Evolutionary conservation across 169 alveolate genomes (phyloP).

Genomic region (Cryptosporidium ubiquitum): DNA sequence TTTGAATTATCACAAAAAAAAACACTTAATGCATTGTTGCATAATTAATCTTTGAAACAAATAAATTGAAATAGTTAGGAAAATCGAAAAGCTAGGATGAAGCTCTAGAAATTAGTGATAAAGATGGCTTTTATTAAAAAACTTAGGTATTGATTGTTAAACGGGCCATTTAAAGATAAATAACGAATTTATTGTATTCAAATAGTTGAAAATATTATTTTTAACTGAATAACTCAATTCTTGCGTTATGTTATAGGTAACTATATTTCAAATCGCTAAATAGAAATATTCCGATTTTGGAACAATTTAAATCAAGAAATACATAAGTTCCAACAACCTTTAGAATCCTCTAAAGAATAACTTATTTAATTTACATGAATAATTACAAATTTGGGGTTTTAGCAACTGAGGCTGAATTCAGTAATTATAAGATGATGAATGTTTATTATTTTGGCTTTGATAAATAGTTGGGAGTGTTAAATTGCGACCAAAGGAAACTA

Average conservation of each 20-base stretch:
- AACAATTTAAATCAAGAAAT: slow-evolving; percentile 1
- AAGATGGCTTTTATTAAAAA: not conserved
- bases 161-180: slow-evolving; percentile 94
- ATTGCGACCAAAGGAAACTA: slow-evolving; percentile 2
- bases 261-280: slow-evolving; percentile 89
- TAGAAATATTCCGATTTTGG: slow-evolving; percentile 82
- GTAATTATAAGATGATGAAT: not conserved
- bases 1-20: not conserved
- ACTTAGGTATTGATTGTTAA: slow-evolving; percentile 87
- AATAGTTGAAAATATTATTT: slow-evolving; percentile 84
- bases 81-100: not conserved
- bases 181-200: slow-evolving; percentile 85
- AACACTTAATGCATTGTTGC: not conserved
- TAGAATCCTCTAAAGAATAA: slow-evolving; percentile 8
- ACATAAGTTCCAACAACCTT: not conserved
- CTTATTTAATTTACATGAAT: not conserved
- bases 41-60: not conserved
- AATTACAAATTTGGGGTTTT: not conserved
- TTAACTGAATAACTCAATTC: slow-evolving; percentile 82
- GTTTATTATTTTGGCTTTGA: not conserved
- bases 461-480: not conserved
- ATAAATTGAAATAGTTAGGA: not conserved
- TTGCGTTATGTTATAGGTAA: slow-evolving; percentile 92
- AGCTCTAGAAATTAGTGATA: not conserved
- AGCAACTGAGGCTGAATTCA: not conserved